phyloP scores from a whole-genome alignment of 2,329 filamentous ascomycete genomes.

The Emericellopsis atlantica region DNA sequence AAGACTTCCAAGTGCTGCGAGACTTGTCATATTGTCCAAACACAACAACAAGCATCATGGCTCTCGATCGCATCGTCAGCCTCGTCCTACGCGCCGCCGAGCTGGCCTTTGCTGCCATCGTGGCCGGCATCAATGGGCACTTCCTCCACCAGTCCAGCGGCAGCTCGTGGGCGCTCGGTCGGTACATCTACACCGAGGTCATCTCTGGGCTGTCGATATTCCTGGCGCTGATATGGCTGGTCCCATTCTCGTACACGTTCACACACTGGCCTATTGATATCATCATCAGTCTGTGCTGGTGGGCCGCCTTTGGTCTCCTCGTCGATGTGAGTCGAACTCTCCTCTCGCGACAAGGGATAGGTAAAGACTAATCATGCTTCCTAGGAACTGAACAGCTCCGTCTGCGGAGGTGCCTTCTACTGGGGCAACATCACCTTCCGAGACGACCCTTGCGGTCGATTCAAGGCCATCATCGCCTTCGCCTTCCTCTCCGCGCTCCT shows the following conservation, averaged over 20 bases:
- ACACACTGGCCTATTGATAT: slow-evolving; percentile 61
- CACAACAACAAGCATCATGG: slow-evolving; percentile 13
- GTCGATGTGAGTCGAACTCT: slow-evolving; percentile 36
- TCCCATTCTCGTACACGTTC: slow-evolving; percentile 57
- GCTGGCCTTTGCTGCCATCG: slow-evolving; percentile 59
- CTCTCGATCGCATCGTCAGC: slow-evolving; percentile 25
- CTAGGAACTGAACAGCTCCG: slow-evolving; percentile 25
- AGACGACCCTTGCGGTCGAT: slow-evolving; percentile 47
- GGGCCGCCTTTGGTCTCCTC: slow-evolving; percentile 53
- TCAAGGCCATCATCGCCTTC: slow-evolving; percentile 62
- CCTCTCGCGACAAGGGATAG: background rate
- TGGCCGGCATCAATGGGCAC: slow-evolving; percentile 55
- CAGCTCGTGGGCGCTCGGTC: slow-evolving; percentile 40
- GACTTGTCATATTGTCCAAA: background rate
- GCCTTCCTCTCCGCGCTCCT: slow-evolving; percentile 57
- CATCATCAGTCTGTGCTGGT: slow-evolving; percentile 57
- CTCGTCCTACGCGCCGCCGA: slow-evolving; percentile 28
- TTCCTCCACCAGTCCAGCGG: slow-evolving; percentile 43
- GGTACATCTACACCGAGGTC: slow-evolving; percentile 65
- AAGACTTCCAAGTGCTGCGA: background rate
- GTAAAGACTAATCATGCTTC: background rate
- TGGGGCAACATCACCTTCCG: slow-evolving; percentile 42
- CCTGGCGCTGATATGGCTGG: slow-evolving; percentile 57
- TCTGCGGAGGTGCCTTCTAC: slow-evolving; percentile 44
- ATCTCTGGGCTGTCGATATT: slow-evolving; percentile 58